A percentile compares a stretch with the other conserved stretches of the same genome.
phyloP scores from a whole-genome alignment of 2,329 filamentous ascomycete genomes.

The Phoma sp. region DNA sequence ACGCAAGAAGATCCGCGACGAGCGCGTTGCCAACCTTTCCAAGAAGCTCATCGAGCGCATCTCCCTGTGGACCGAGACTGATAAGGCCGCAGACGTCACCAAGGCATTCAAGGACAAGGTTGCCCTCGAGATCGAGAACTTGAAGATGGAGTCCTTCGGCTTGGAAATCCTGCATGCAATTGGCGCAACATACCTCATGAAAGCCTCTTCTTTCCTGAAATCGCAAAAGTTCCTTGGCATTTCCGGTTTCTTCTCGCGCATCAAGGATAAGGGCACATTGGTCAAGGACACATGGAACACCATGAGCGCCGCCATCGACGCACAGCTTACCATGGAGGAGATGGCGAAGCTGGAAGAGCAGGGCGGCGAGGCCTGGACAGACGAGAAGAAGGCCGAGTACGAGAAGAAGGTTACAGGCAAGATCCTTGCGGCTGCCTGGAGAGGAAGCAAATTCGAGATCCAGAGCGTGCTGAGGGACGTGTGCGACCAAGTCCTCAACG shows the following conservation, averaged over 20 bases:
- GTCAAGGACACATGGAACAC: slow-evolving; percentile 99
- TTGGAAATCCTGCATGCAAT: slow-evolving; percentile 96
- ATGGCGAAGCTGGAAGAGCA: slow-evolving; percentile 96
- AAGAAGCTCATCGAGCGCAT: slow-evolving; percentile 89
- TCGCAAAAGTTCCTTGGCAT: slow-evolving; percentile 97
- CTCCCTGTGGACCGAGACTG: slow-evolving; percentile 96
- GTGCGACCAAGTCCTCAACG: slow-evolving; percentile 84
- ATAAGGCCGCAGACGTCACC: slow-evolving; percentile 86
- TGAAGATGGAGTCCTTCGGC: slow-evolving; percentile 99
- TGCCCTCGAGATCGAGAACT: slow-evolving; percentile 90
- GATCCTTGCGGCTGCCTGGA: slow-evolving; percentile 95
- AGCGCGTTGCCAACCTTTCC: slow-evolving; percentile 84
- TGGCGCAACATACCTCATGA: slow-evolving; percentile 86
- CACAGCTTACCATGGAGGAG: slow-evolving; percentile 98
- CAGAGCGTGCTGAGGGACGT: slow-evolving; percentile 95
- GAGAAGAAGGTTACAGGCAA: slow-evolving; percentile 96
- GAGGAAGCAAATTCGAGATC: slow-evolving; percentile 96
- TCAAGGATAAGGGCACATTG: slow-evolving; percentile 95
- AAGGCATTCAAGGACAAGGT: slow-evolving; percentile 93
- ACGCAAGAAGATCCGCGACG: slow-evolving; percentile 81
- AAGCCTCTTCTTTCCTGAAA: slow-evolving; percentile 86
- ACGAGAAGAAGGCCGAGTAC: slow-evolving; percentile 95
- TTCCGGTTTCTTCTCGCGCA: slow-evolving; percentile 88
- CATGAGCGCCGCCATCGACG: slow-evolving; percentile 93
- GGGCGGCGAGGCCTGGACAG: slow-evolving; percentile 97